These are phyloP conservation scores for Neurospora sp. DNA, from an alignment of 495 filamentous ascomycete species.

Conservation along the genomic window DNA sequence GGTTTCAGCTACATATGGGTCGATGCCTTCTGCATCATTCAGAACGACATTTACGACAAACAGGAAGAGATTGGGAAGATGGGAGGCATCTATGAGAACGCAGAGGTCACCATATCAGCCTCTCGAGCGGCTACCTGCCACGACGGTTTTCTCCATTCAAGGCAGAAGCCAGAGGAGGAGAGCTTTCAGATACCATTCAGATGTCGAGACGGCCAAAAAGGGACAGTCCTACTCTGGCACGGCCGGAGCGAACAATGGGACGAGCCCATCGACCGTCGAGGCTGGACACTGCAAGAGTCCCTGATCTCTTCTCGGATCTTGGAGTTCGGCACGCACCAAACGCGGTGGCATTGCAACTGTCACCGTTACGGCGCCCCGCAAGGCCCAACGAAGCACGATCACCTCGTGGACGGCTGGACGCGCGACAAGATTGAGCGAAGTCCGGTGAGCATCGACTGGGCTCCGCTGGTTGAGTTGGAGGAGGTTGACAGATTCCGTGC, in stretches of 20 bases:
- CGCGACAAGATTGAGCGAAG: background rate
- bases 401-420: background rate
- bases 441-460: background rate
- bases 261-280: background rate
- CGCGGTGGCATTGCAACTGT: background rate
- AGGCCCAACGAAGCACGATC: background rate
- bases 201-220: background rate
- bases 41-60: background rate
- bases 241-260: background rate
- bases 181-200: background rate
- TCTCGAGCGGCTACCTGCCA: background rate
- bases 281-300: background rate
- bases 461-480: background rate
- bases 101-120: background rate
- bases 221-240: background rate
- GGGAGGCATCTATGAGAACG: background rate
- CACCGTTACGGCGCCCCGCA: background rate
- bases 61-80: background rate
- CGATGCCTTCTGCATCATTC: slow-evolving; percentile 1
- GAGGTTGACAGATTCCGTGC: background rate
- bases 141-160: background rate
- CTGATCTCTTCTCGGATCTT: background rate
- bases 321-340: background rate
- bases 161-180: background rate
- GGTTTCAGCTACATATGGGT: background rate